Evolutionary conservation across 2,329 filamentous ascomycete species (phyloP).

Genomic region (Fusarium sp.): DNA sequence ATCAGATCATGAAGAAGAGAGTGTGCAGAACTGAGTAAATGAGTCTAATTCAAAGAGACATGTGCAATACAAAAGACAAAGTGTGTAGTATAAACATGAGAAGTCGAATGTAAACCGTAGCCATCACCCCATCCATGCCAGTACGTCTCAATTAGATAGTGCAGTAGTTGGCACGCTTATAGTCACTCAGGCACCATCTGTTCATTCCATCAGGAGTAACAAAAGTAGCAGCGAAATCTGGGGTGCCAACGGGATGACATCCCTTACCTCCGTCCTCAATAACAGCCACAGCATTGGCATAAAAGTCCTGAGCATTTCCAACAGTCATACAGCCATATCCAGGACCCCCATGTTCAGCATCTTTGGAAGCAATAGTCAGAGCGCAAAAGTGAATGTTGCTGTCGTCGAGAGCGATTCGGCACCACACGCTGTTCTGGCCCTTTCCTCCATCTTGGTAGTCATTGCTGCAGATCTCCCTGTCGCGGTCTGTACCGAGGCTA

Average conservation of each 20-base stretch:
- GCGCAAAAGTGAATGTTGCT: neutral
- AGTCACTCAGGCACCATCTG: neutral
- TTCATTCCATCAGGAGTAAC: neutral
- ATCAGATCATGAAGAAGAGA: neutral
- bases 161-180: neutral
- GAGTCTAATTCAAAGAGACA: neutral
- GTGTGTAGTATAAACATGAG: neutral
- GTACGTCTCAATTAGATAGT: neutral
- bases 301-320: neutral
- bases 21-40: neutral
- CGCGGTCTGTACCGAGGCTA: neutral
- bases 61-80: neutral
- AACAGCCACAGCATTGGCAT: neutral
- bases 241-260: neutral
- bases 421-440: neutral
- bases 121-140: too few relatives aligned
- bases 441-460: neutral
- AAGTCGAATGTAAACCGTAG: neutral
- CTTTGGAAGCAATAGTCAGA: neutral
- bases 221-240: neutral
- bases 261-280: neutral
- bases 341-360: neutral
- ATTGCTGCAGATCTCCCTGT: neutral
- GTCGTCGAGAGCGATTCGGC: neutral
- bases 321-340: neutral